Base-by-base conservation (phyloP, 306 rosid species). In the Potentilla sterilis region DNA sequence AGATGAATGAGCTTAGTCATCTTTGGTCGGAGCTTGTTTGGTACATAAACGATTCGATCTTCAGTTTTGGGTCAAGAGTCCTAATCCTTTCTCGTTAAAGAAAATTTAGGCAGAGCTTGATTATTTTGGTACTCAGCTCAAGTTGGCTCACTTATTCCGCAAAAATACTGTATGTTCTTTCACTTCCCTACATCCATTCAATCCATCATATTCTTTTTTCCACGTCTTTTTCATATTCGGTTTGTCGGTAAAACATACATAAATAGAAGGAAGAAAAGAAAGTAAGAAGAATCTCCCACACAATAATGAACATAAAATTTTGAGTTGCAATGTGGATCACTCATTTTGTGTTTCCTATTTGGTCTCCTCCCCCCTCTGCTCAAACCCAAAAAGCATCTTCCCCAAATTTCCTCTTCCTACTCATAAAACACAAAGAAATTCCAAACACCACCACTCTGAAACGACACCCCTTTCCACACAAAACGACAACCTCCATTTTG, bases 401-500 rank as follows among this genome's bases (percentile, higher is more conserved):
- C 44, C 69, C 61, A 77, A 54, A 48, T 51, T 64, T 5, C 28
- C 51, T 38, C 75, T 8, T 70, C 43, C 61, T 32, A 70, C 74
- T 32, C 61, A 34, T 34, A 15, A 46, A 15, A 38, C 67, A 70
- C 35, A 11, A 74, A 32, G 58, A 70, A 64, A 68, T 37, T n/a
- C 48, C 61, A 15, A 64, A 44, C 77, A 44, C 77, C 62, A 51
- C 75, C 21, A 59, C 49, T 69, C 70, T 67, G 47, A 65, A 84
- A 84, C 83, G 87, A 70, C 83, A 70, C 66, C 77, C 70, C 54
- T 71, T 16, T 35, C 55, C 9, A 2, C 12, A 40, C 78, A 67
- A 85, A 86, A 86, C 89, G 86, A 85, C 87, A 10, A 35, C 16
- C 76, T 18, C 38, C 67, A 37, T 32, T 12, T 24, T 46, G 28